A percentile compares a stretch with the other conserved stretches of the same genome.
phyloP scores from a whole-genome alignment of 2,329 filamentous ascomycete species.

The Aspergillus hortae region DNA sequence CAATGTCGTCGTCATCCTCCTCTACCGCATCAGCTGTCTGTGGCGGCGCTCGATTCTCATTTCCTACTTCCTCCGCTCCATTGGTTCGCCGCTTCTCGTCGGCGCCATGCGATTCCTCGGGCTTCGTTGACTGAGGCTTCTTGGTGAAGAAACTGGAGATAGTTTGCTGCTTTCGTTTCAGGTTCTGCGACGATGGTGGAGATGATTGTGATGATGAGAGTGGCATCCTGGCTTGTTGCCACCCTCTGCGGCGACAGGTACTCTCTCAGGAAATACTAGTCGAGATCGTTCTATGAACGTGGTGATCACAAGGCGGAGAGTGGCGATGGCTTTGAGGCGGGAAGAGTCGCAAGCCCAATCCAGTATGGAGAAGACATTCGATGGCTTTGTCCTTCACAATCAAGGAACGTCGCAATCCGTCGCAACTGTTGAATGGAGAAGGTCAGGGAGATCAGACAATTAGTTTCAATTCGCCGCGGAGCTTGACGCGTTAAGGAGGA shows the following conservation, averaged over 20 bases:
- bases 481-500: conserved; percentile 31
- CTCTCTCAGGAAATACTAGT: not conserved
- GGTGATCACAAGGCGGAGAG: not conserved
- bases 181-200: conserved; percentile 25
- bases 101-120: conserved; percentile 9
- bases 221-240: conserved; percentile 24
- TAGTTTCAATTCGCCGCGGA: conserved; percentile 6
- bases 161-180: conserved; percentile 58
- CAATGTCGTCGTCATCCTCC: conserved; percentile 38
- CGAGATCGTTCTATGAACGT: no score
- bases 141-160: conserved; percentile 83
- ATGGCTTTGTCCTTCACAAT: not conserved
- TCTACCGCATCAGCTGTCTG: conserved; percentile 17
- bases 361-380: not conserved
- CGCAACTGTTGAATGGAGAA: not conserved
- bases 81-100: conserved; percentile 2
- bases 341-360: not conserved
- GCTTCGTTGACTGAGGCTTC: conserved; percentile 37
- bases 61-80: conserved; percentile 3
- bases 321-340: not conserved
- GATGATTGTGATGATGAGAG: conserved; percentile 32
- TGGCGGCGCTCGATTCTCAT: not conserved
- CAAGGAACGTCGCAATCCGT: conserved; percentile 1
- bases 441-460: no score
- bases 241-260: not conserved